Conservation (phyloP, 2,329 filamentous ascomycete genomes). For the Penicillium hesseltinei region DNA sequence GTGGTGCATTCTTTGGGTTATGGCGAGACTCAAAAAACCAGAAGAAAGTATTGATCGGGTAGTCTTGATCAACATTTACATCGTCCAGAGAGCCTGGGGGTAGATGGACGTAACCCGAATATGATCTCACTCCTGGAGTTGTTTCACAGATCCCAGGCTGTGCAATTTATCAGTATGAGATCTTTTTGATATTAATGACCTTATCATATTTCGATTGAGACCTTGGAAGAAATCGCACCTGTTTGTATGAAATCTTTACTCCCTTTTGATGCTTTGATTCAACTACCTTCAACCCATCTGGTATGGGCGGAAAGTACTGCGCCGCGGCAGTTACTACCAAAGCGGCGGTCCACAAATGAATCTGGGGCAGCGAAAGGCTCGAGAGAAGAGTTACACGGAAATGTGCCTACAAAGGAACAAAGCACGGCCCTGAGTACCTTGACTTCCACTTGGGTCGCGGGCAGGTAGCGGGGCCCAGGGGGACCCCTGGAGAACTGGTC, state of each 20-base stretch:
- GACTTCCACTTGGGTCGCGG: too few relatives aligned
- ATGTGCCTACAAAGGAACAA: too few relatives aligned
- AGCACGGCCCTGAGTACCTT: too few relatives aligned
- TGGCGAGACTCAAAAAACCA: conserved; percentile 63
- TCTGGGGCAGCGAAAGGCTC: neutral
- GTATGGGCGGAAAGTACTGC: conserved; percentile 44
- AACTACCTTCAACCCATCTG: conserved; percentile 42
- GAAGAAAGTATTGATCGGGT: conserved; percentile 64
- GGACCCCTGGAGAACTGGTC: too few relatives aligned
- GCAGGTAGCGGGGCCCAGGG: too few relatives aligned
- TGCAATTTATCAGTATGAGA: neutral
- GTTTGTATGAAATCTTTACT: conserved; percentile 48
- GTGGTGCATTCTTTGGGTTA: conserved; percentile 53
- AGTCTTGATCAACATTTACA: conserved; percentile 47
- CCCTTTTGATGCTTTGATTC: conserved; percentile 45
- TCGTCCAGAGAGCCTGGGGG: conserved; percentile 47
- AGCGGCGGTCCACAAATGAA: conserved; percentile 2
- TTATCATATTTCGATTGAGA: neutral
- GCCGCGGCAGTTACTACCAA: conserved; percentile 24
- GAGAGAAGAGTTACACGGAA: neutral
- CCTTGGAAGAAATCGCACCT: conserved; percentile 31
- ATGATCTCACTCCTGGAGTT: conserved; percentile 55
- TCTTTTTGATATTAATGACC: neutral
- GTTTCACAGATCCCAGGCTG: conserved; percentile 56
- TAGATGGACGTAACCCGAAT: conserved; percentile 60